Conservation (phyloP, 441 rosid species). For the Gossypium lobatum region DNA sequence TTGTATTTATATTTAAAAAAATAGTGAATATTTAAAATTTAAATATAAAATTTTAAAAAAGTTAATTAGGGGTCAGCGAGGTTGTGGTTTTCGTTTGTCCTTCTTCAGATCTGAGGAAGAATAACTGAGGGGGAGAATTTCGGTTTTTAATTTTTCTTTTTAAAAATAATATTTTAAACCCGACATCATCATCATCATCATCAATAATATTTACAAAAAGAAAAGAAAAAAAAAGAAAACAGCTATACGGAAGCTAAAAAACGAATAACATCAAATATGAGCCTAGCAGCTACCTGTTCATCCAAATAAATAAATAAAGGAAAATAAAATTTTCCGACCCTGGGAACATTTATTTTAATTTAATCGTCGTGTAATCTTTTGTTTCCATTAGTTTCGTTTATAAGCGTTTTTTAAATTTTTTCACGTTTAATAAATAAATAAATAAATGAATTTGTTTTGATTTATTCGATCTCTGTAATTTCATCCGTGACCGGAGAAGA, state of each 20-base stretch:
- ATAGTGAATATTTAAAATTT: no score
- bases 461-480: neutral
- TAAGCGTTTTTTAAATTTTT: neutral
- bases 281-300: conserved; percentile 19
- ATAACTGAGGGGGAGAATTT: neutral
- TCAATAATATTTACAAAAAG: neutral
- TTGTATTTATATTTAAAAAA: no score
- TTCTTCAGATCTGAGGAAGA: conserved; percentile 23
- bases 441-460: neutral
- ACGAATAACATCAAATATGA: conserved; percentile 12
- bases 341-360: conserved; percentile 17
- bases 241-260: conserved; percentile 2
- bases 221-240: neutral
- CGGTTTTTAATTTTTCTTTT: neutral
- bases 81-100: conserved; percentile 40
- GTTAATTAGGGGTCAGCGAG: conserved; percentile 15
- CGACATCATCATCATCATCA: neutral
- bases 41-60: no score
- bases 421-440: neutral
- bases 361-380: neutral
- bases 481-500: neutral
- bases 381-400: neutral
- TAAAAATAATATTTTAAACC: neutral
- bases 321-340: conserved; percentile 35
- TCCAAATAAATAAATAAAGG: neutral